Evolutionary conservation across 805 yeast species (phyloP), one percentile per base, ranked within the genome.

Genomic region (Candida silvicultrix): DNA sequence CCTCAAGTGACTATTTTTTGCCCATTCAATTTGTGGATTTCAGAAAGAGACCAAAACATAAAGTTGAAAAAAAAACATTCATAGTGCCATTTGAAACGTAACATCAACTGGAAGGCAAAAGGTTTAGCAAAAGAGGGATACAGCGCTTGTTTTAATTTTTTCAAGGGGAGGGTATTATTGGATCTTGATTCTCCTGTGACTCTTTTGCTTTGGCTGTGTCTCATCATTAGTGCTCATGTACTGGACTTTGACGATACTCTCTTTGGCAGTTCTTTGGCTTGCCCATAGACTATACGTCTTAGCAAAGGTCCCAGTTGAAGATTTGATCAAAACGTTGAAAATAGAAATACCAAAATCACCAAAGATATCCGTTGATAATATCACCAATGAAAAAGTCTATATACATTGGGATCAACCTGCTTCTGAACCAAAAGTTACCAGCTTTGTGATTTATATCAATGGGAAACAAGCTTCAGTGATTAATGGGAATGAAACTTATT

Each of bases 311-410:
- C 82, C 85, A 2, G 63, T 74, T 22, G 74, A 71, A 14, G 70
- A 68, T 42, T 63, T 77, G 22, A 68, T 78, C 29, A 67, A 66
- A 43, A 68, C 69, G 31, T 60, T 81, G 37, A 70, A 72, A 50
- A 69, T 80, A 19, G 74, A 73, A 25, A 74, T 81, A 31, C 87
- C 87, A 4, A 73, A 70, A 45, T 67, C 76, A 8, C 83, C 84
- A 3, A 61, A 65, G 40, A 65, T 80, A 15, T 78, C 82, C 42
- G 70, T 81, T 7, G 85, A 79, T 54, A 70, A 73, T 51, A 72
- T 81, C 41, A 69, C 75, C 6, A 61, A 65, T 32, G 55, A 63
- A 9, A 63, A 75, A 23, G 73, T 78, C 35, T 70, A 69, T 22
- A 47, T 81, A 29, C 85, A 78, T 54, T 81, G 86, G 84, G 81